A percentile compares a stretch with the other conserved stretches of the same genome.
Evolutionary conservation across 1,284 basidiomycete genomes (phyloP).

Genomic region (Fomitopsis pinicola): DNA sequence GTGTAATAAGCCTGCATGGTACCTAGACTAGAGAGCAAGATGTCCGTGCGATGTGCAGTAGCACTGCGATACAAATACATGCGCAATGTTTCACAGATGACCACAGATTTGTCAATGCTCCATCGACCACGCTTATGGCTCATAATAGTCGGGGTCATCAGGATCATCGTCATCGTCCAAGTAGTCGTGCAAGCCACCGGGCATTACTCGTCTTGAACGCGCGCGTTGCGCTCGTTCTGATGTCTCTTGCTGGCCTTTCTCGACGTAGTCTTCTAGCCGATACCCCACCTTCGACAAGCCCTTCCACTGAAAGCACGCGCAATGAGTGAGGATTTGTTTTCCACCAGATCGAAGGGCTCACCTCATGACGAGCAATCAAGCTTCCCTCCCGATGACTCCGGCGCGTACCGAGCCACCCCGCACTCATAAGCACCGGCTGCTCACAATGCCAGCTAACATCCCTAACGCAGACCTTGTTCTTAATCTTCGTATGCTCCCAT

Average conservation of each 20-base stretch:
- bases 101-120: background rate
- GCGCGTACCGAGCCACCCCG: constrained; percentile 75
- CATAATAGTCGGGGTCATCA: background rate
- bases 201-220: constrained; percentile 13
- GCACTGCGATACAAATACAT: background rate
- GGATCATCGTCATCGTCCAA: constrained; percentile 14
- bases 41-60: background rate
- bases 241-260: constrained; percentile 46
- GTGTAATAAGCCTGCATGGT: too few relatives aligned
- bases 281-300: constrained; percentile 71
- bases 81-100: background rate
- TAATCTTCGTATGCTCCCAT: constrained; percentile 17
- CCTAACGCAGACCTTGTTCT: constrained; percentile 62
- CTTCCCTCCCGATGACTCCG: constrained; percentile 46
- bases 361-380: constrained; percentile 76
- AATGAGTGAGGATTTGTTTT: background rate
- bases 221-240: constrained; percentile 28
- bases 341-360: constrained; percentile 1
- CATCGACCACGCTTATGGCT: background rate
- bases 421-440: constrained; percentile 90
- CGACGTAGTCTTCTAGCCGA: constrained; percentile 72
- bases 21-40: background rate
- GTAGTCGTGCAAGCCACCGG: constrained; percentile 16
- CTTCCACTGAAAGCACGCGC: constrained; percentile 66
- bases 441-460: constrained; percentile 91